Evolutionary conservation across 805 yeast genomes (phyloP).

Genomic region (Lachancea lanzarotensis): DNA sequence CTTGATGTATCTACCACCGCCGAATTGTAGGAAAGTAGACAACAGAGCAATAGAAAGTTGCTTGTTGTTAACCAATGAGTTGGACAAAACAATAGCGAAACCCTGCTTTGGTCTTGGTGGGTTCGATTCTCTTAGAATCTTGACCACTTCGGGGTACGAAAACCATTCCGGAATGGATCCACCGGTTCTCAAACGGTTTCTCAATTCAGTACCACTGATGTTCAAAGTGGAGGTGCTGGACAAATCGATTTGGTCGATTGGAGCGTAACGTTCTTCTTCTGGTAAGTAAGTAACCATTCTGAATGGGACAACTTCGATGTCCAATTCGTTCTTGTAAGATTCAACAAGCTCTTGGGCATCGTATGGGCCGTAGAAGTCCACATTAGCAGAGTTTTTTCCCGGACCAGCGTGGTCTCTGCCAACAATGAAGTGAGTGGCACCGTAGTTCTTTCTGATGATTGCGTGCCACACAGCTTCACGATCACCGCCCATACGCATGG

Average conservation of each 20-base stretch:
- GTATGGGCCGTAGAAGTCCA: conserved; percentile 92
- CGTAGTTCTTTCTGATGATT: conserved; percentile 89
- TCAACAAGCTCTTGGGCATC: conserved; percentile 91
- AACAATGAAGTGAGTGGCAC: conserved; percentile 94
- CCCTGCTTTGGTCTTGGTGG: conserved; percentile 92
- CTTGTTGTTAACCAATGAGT: conserved; percentile 52
- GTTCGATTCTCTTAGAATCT: conserved; percentile 81
- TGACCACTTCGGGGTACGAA: conserved; percentile 93
- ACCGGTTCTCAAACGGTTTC: conserved; percentile 81
- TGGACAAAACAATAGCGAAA: conserved; percentile 65
- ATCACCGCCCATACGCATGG: conserved; percentile 99
- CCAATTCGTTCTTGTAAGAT: conserved; percentile 66
- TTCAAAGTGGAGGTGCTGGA: conserved; percentile 74
- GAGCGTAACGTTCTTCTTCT: conserved; percentile 90
- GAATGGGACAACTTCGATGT: conserved; percentile 88
- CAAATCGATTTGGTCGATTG: conserved; percentile 79
- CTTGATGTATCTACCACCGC: conserved; percentile 71
- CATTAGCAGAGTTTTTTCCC: conserved; percentile 81
- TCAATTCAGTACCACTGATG: conserved; percentile 90
- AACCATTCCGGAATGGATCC: conserved; percentile 93
- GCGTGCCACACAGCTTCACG: conserved; percentile 99
- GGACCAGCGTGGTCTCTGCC: conserved; percentile 99
- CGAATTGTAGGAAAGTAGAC: conserved; percentile 82
- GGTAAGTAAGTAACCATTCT: conserved; percentile 96
- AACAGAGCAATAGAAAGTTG: conserved; percentile 77